Base-by-base conservation (phyloP, 2,329 filamentous ascomycete species). In the Claviceps spartinae region DNA sequence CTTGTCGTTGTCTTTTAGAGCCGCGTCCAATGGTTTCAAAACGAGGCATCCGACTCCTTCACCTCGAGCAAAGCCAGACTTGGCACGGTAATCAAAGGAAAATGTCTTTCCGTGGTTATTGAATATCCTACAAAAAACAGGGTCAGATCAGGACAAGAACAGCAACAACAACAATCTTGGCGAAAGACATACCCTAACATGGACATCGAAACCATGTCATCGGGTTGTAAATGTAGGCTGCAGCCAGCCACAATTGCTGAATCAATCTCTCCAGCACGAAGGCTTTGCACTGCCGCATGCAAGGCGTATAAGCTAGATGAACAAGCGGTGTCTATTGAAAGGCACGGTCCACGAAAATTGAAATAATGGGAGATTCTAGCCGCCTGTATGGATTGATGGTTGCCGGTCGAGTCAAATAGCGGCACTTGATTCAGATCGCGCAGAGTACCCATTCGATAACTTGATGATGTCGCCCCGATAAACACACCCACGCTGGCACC, bases 21-120 rank as follows among this genome's bases (percentile, higher is more conserved):
- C 80, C 52, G 76, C 69, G 34, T 73, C 69, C 0, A 83, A 67
- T 0, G 71, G 72, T 64, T 83, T 83, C n/a, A 84, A 60, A 11
- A 82, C 61, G 2, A 83, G 57, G 48, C 75, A 69, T 3, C 69
- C 77, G 20, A 74, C 72, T 3, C 79, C 81, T 57, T 84, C 81
- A 7, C 79, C 81, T 14, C 81, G 72, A 0, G 74, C 79, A 57
- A 81, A 85, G 0, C 82, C 82, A 41, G 37, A 58, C 11, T 61
- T 47, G 37, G 60, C 61, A 46, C 60, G 48, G 54, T 63, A 54
- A 58, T 66, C 54, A 36, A 60, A 57, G 41, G 75, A 75, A 48
- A 69, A 72, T 13, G 72, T 79, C 40, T 72, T 68, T 1, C 76
- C 76, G 0, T 71, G 70, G 34, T 76, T 71, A 1, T 74, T 76